Base-by-base conservation (phyloP, 306 rosid species). In the Medicago truncatula region DNA sequence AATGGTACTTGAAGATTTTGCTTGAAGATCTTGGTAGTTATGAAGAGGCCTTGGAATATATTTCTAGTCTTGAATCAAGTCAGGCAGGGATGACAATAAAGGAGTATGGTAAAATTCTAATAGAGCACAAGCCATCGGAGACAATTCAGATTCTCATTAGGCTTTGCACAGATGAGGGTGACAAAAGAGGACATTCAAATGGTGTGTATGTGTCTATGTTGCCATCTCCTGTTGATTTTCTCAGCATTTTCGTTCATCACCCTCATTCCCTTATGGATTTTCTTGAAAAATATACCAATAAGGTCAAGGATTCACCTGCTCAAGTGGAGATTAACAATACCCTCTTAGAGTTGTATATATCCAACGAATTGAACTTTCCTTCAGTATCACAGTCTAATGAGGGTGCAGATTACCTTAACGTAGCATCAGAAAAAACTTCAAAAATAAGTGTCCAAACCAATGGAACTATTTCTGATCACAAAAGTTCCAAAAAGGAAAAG, bases 211-310 rank as follows among this genome's bases (percentile, higher is more conserved):
- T 95, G 40, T 89, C 89, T 69, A 85, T 95, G 97, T 79, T 95
- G 78, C 97, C 99, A 68, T 92, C 99, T 84, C 99, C 99, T 50
- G 97, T 95, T 83, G 99, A 95, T 88, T 95, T 95, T 84, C 97
- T 90, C 52, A 95, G 91, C 85, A 90, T 95, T 69, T 92, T 95
- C 81, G 89, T 89, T 60, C 99, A 92, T 87, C 91, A 95, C 73
- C 97, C 93, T 12, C 82, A 84, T 76, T 90, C 97, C 56, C 92
- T 95, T 50, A 95, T 95, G 99, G 93, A 83, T 78, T 95, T 95
- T 83, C 96, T 95, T 59, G 99, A 95, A 77, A 95, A 88, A 70
- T 95, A 92, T 73, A 85, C 97, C 38, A 41, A 88, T 80, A 95
- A 90, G 89, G 92, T 95, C 75, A 86, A 87, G 67, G 99, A 95